A percentile compares a stretch with the other conserved stretches of the same genome.
Evolutionary conservation across 768 basidiomycete genomes (phyloP).

Genomic region (Phallus indusiatus): DNA sequence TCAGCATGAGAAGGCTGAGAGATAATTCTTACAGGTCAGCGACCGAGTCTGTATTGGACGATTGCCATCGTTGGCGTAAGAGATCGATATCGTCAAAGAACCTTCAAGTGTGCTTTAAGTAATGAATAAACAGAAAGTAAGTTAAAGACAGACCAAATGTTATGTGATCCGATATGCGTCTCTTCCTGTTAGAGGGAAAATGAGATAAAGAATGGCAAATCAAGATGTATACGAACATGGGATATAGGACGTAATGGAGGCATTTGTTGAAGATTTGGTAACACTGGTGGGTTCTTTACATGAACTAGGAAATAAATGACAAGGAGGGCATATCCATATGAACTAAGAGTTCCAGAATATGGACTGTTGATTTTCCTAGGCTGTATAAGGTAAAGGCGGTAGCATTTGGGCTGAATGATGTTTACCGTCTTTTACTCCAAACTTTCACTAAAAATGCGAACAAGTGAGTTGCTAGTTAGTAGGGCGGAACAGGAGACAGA

Average conservation of each 20-base stretch:
- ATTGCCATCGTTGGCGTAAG: slow-evolving; percentile 85
- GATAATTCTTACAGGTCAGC: slow-evolving; percentile 69
- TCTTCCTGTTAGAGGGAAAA: slow-evolving; percentile 45
- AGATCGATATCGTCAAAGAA: slow-evolving; percentile 98
- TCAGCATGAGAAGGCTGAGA: background rate
- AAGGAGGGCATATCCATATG: slow-evolving; percentile 95
- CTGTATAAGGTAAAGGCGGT: slow-evolving; percentile 1
- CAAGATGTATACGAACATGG: slow-evolving; percentile 33
- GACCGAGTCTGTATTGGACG: slow-evolving; percentile 85
- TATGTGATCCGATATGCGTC: slow-evolving; percentile 69
- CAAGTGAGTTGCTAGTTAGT: background rate
- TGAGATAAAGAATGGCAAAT: slow-evolving; percentile 6
- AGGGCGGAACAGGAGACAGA: slow-evolving; percentile 15
- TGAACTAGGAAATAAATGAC: slow-evolving; percentile 97
- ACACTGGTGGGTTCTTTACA: slow-evolving; percentile 92
- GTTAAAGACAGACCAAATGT: slow-evolving; percentile 52
- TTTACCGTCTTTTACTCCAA: slow-evolving; percentile 90
- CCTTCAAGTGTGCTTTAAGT: slow-evolving; percentile 27
- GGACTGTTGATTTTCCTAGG: slow-evolving; percentile 95
- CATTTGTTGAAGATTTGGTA: slow-evolving; percentile 94
- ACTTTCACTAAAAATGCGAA: slow-evolving; percentile 69
- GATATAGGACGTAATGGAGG: slow-evolving; percentile 83
- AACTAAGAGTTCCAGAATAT: slow-evolving; percentile 92
- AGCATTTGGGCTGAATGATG: background rate
- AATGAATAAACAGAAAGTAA: background rate